Evolutionary conservation across 2,329 filamentous ascomycete species (phyloP), one percentile per base, ranked within the genome.

Genomic region (Ilyonectria sp.): DNA sequence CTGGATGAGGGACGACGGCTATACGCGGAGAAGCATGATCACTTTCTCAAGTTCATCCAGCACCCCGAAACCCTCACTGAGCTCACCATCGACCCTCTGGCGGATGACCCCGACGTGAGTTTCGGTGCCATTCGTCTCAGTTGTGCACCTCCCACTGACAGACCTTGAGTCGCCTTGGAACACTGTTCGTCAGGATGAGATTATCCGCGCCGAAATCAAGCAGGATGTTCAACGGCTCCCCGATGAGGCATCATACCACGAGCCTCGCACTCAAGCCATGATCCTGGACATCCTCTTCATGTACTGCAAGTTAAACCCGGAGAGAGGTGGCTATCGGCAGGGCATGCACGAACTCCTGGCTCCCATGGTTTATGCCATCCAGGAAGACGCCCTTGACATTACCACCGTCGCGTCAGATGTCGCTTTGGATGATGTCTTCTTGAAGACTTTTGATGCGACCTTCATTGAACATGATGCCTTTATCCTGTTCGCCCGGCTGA

Each of bases 301-400:
- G 71, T 98, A 95, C 82, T 96, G 94, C 83, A 98, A 97, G 80
- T 87, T 97, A 60, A 94, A 98, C 76, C 94, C 94, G 2, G 90
- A 92, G 72, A 87, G 94, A 60, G 94, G 94, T 17, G 94, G 90
- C 19, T 99, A 99, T 79, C 90, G 96, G n/a, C 96, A 99, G 82
- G 96, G 96, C 11, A 99, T 99, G 95, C 96, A 99, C 79, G 96
- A 99, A 81, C 85, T 99, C 49, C 86, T 98, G 15, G 96, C 96
- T 0, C 95, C 96, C 0, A 90, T 99, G 43, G 84, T 98, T 7
- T 94, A 94, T 87, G 93, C 94, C 2, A 84, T 98, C 6, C 90
- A 95, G 73, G 87, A 91, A 73, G 96, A 99, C 82, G 92, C 95
- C 7, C 84, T 97, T 57, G 87, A 93, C 60, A 79, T 81, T 4